These are phyloP conservation scores for Stygiomarasmius scandens DNA, from an alignment of 1,284 basidiomycete species.

Conservation along the genomic window DNA sequence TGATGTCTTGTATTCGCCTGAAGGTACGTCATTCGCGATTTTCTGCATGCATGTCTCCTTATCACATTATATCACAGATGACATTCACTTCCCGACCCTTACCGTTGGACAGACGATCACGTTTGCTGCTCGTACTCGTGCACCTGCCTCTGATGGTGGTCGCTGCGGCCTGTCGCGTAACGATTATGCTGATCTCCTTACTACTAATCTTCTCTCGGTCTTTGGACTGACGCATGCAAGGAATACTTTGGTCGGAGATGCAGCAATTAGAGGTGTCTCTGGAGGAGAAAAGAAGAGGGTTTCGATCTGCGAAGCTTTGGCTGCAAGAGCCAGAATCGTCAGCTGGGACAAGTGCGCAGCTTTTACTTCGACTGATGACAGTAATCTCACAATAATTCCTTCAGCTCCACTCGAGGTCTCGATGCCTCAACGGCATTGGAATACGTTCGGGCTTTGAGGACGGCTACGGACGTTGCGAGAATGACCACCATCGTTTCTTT, in stretches of 20 bases:
- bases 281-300: constrained; percentile 85
- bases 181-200: constrained; percentile 44
- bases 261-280: constrained; percentile 72
- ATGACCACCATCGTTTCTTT: constrained; percentile 66
- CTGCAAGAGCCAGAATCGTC: constrained; percentile 57
- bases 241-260: constrained; percentile 70
- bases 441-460: constrained; percentile 64
- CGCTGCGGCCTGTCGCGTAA: constrained; percentile 47
- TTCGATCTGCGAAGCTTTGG: constrained; percentile 72
- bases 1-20: constrained; percentile 62
- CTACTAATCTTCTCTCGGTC: constrained; percentile 62
- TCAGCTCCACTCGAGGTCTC: constrained; percentile 59
- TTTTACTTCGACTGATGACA: neutral
- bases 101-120: constrained; percentile 65
- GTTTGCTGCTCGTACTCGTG: constrained; percentile 60
- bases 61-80: constrained; percentile 37
- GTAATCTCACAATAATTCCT: constrained; percentile 2
- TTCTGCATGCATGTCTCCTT: neutral
- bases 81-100: constrained; percentile 71
- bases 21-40: constrained; percentile 23
- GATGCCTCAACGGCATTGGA: constrained; percentile 71
- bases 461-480: constrained; percentile 57
- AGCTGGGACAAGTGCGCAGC: constrained; percentile 73
- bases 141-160: constrained; percentile 39
- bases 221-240: constrained; percentile 68